These are phyloP conservation scores for Penicillium riverlandense DNA, from an alignment of 495 filamentous ascomycete species.

Conservation along the genomic window DNA sequence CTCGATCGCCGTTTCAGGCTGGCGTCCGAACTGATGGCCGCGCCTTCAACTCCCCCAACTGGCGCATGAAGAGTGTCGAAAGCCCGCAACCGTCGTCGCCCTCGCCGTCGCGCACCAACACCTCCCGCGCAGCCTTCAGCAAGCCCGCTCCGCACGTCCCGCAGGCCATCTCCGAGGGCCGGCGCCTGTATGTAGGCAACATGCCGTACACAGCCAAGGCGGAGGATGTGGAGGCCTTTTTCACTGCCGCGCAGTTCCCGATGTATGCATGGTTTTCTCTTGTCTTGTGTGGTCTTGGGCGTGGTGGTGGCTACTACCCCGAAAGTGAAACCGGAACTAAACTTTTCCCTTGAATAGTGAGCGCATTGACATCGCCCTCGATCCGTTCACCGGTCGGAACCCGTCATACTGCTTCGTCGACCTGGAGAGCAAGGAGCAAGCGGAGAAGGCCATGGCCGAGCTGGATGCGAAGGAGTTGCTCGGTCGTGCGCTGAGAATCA, in stretches of 20 bases:
- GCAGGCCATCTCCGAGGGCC: constrained; percentile 34
- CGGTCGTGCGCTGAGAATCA: constrained; percentile 52
- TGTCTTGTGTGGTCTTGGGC: no score
- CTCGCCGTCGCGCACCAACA: constrained; percentile 23
- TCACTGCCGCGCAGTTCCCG: constrained; percentile 38
- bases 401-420: constrained; percentile 70
- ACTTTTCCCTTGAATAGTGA: constrained; percentile 29
- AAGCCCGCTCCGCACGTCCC: constrained; percentile 29
- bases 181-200: constrained; percentile 59
- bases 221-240: constrained; percentile 52
- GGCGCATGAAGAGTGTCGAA: constrained; percentile 35
- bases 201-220: constrained; percentile 57
- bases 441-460: constrained; percentile 47
- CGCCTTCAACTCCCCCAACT: constrained; percentile 41
- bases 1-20: constrained; percentile 30
- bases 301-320: background rate
- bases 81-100: constrained; percentile 24
- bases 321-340: constrained; percentile 12
- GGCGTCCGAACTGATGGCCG: constrained; percentile 33
- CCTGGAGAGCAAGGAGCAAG: constrained; percentile 46
- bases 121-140: constrained; percentile 31
- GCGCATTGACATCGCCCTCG: constrained; percentile 59
- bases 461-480: constrained; percentile 47
- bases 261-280: constrained; percentile 30
- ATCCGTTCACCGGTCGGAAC: constrained; percentile 60